Percentiles rank a stretch among this genome's conserved stretches.
These are phyloP conservation scores for Talaromyces islandicus DNA, from an alignment of 2,329 filamentous ascomycete genomes.

Conservation along the genomic window DNA sequence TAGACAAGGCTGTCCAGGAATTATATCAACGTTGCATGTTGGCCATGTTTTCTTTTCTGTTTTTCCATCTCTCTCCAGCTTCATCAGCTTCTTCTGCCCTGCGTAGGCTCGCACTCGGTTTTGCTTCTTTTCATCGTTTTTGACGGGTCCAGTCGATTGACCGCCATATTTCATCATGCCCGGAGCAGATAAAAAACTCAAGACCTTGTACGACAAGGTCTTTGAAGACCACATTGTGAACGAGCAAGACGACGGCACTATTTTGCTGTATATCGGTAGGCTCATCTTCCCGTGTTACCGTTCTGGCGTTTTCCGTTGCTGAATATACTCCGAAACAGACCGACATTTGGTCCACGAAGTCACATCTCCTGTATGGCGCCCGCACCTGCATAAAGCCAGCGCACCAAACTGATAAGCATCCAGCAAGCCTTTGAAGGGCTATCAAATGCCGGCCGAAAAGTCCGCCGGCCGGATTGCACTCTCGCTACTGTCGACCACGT, in stretches of 20 bases:
- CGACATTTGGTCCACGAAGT: conserved; percentile 97
- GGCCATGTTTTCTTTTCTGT: neutral
- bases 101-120: neutral
- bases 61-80: neutral
- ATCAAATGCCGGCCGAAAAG: conserved; percentile 77
- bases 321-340: conserved; percentile 49
- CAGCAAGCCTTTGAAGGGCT: conserved; percentile 96
- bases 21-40: neutral
- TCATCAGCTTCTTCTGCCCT: neutral
- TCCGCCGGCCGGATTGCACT: conserved; percentile 93
- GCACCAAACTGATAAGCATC: conserved; percentile 11
- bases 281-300: neutral
- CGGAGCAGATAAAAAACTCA: conserved; percentile 62
- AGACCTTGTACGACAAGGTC: conserved; percentile 97
- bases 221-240: conserved; percentile 91
- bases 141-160: conserved; percentile 1
- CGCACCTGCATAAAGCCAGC: neutral
- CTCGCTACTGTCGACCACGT: conserved; percentile 95
- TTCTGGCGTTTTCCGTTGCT: conserved; percentile 6
- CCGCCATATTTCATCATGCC: conserved; percentile 58
- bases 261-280: conserved; percentile 87
- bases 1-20: conserved; percentile 7
- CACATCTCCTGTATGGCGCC: conserved; percentile 67
- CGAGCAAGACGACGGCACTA: conserved; percentile 87
- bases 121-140: neutral